phyloP scores from a whole-genome alignment of 345 rosid genomes.

The Turnera subulata region DNA sequence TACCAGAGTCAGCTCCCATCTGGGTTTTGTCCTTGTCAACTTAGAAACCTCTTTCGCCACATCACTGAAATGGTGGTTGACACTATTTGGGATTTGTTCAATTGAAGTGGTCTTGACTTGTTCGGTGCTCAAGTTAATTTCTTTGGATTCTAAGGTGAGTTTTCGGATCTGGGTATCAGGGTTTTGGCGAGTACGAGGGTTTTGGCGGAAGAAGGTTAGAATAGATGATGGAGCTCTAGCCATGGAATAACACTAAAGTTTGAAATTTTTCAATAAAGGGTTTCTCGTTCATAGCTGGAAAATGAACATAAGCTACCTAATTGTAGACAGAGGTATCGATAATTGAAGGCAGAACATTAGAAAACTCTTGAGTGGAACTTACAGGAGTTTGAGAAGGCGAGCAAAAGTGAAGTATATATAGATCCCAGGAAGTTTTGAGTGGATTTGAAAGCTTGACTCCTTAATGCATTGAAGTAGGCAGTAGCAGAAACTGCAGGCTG shows the following conservation, averaged over 20 bases:
- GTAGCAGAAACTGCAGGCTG: no score
- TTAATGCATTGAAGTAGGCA: no score
- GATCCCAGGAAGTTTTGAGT: no score
- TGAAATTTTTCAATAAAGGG: not conserved
- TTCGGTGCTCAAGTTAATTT: conserved; percentile 3
- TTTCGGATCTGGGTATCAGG: conserved; percentile 23
- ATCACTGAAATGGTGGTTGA: conserved; percentile 19
- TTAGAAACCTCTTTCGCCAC: conserved; percentile 41
- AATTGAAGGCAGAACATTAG: no score
- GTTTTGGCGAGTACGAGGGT: conserved; percentile 21
- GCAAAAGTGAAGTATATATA: no score
- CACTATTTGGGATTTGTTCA: conserved; percentile 1
- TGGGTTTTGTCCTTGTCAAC: conserved; percentile 41
- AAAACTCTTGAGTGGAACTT: no score
- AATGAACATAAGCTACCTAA: no score
- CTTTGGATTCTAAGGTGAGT: conserved; percentile 28
- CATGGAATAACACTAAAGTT: conserved; percentile 17
- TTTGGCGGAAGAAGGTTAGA: conserved; percentile 24
- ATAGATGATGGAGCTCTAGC: conserved; percentile 35
- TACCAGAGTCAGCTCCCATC: conserved; percentile 52
- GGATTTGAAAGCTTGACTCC: no score
- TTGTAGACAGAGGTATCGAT: no score
- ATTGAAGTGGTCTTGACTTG: conserved; percentile 1
- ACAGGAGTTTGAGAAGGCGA: no score
- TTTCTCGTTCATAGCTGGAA: not conserved